Base-by-base conservation (phyloP, 2,329 filamentous ascomycete genomes). In the Mollisia scopiformis region DNA sequence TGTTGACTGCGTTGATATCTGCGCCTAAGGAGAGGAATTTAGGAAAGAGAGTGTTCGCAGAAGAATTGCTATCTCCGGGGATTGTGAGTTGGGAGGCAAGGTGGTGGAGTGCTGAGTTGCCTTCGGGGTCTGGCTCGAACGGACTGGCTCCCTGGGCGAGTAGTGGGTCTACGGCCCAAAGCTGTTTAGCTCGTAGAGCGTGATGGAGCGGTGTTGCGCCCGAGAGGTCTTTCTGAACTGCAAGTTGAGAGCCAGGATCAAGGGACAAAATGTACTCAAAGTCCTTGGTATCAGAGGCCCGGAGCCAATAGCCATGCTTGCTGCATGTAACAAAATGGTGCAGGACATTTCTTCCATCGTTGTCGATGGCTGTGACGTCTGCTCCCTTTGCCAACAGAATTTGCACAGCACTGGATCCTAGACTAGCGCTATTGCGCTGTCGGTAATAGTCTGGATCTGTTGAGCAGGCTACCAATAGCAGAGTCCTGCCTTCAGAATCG, bases 121-220 rank as follows among this genome's bases (percentile, higher is more conserved):
- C 69, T 35, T 63, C 53, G 16, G 62, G 61, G 30, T 68, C 63
- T 7, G 62, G 25, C n/a, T 65, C 53, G 2, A 67, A 41, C 14
- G 68, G 35, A 50, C 70, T 61, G 3, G 63, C 67, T 3, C 69
- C 69, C 3, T 62, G 57, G 3, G 63, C 51, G 2, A 74, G 30
- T 2, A 73, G 57, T 14, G 37, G 51, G 30, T 62, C 56, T 30
- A 51, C 19, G 46, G 51, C 64, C 51, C 55, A 47, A 46, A 57
- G 25, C 58, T 59, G 56, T 64, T 60, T 60, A 57, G 21, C 13
- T 28, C 56, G 19, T 47, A 66, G 33, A 16, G 43, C 55, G 49
- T 47, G 54, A 23, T 60, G 31, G 25, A 62, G 35, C 2, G 59
- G 59, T n/a, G 56, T 62, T 47, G 55, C 55, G 27, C 59, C 59